Evolutionary conservation across 2,329 filamentous ascomycete genomes (phyloP).

Genomic region (Myriangium duriaei): DNA sequence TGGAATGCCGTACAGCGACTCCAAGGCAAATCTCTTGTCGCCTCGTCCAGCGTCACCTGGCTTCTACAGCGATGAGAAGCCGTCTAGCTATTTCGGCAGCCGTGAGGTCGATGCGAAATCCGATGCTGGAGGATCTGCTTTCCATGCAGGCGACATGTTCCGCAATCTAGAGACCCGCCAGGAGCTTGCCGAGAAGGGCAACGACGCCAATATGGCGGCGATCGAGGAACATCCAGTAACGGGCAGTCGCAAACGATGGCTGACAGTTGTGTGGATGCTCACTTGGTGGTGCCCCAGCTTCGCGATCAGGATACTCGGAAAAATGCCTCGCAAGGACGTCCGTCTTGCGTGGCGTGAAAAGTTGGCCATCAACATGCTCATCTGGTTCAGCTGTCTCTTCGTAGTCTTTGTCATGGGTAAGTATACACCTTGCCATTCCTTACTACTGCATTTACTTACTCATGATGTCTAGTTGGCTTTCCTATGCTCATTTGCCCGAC

Average conservation of each 20-base stretch:
- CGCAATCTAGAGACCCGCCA: constrained; percentile 87
- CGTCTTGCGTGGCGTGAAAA: constrained; percentile 94
- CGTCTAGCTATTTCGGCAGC: constrained; percentile 68
- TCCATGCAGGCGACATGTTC: constrained; percentile 94
- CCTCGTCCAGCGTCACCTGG: constrained; percentile 39
- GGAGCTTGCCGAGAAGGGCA: constrained; percentile 89
- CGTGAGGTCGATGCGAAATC: constrained; percentile 74
- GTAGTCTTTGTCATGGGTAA: constrained; percentile 70
- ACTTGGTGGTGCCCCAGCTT: constrained; percentile 87
- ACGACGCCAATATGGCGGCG: constrained; percentile 79
- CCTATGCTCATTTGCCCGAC: constrained; percentile 80
- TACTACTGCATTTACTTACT: constrained; percentile 13
- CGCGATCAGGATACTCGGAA: constrained; percentile 59
- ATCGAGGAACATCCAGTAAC: constrained; percentile 75
- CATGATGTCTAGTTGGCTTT: constrained; percentile 53
- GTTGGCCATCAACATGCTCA: constrained; percentile 92
- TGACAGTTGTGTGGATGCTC: constrained; percentile 67
- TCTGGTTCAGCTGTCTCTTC: constrained; percentile 72
- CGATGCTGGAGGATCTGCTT: constrained; percentile 81
- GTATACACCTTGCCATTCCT: constrained; percentile 7
- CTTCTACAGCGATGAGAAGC: constrained; percentile 62
- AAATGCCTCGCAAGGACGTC: constrained; percentile 86
- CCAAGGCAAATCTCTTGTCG: constrained; percentile 43
- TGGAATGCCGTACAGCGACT: constrained; percentile 48
- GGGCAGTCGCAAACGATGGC: constrained; percentile 76